A percentile compares a stretch with the other conserved stretches of the same genome.
Evolutionary conservation across 768 basidiomycete genomes (phyloP).

Genomic region (Psilocybe sp.): DNA sequence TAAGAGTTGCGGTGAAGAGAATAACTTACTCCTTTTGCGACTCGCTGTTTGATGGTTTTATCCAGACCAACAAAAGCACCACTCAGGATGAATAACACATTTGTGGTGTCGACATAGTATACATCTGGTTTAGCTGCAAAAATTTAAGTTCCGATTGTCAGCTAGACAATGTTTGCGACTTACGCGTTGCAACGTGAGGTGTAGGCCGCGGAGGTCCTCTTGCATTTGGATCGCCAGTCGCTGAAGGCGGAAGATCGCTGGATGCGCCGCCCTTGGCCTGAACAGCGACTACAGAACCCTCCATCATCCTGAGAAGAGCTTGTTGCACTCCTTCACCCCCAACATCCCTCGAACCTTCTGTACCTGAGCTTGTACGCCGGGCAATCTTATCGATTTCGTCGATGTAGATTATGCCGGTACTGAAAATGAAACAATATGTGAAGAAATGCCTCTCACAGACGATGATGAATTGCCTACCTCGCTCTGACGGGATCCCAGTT

Average conservation of each 20-base stretch:
- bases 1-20: background rate
- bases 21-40: slow-evolving; percentile 79
- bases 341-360: slow-evolving; percentile 80
- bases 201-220: slow-evolving; percentile 45
- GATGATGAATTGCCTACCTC: slow-evolving; percentile 43
- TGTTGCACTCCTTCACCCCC: slow-evolving; percentile 97
- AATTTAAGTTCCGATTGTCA: background rate
- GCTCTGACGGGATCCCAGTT: slow-evolving; percentile 86
- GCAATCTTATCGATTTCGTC: slow-evolving; percentile 97
- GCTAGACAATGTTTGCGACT: slow-evolving; percentile 8
- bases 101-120: slow-evolving; percentile 81
- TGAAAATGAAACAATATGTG: slow-evolving; percentile 25
- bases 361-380: slow-evolving; percentile 53
- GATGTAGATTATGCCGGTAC: slow-evolving; percentile 93
- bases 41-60: slow-evolving; percentile 70
- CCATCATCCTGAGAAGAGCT: slow-evolving; percentile 89
- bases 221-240: slow-evolving; percentile 42
- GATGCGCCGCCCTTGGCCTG: slow-evolving; percentile 63
- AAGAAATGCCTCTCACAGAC: background rate
- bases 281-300: slow-evolving; percentile 83
- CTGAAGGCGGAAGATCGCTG: slow-evolving; percentile 40
- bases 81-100: slow-evolving; percentile 91
- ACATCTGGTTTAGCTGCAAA: slow-evolving; percentile 56
- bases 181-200: slow-evolving; percentile 36
- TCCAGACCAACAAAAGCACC: slow-evolving; percentile 96